Evolutionary conservation across 768 basidiomycete genomes (phyloP).

Genomic region (Amyloporia xantha): DNA sequence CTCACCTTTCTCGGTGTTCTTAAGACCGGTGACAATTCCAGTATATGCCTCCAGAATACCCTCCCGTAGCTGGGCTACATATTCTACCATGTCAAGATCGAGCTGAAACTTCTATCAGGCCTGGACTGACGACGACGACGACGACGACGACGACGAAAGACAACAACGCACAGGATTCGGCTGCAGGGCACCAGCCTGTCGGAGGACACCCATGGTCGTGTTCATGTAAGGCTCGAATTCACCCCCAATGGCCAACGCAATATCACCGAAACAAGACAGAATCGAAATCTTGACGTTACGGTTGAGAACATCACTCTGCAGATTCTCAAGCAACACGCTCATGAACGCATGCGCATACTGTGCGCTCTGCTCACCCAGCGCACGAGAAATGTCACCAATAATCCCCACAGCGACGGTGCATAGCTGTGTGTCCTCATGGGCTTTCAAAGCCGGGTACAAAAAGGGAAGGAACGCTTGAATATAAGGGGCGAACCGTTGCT

Average conservation of each 20-base stretch:
- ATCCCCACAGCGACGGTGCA: constrained; percentile 95
- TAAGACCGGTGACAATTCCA: constrained; percentile 87
- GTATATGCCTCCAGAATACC: constrained; percentile 97
- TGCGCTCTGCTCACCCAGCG: constrained; percentile 75
- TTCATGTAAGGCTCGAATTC: constrained; percentile 85
- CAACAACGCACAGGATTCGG: constrained; percentile 68
- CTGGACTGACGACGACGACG: too few species aligned
- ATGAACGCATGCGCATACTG: constrained; percentile 88
- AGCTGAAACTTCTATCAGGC: constrained; percentile 41
- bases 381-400: constrained; percentile 94
- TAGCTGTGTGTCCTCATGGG: constrained; percentile 91
- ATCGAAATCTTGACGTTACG: constrained; percentile 97
- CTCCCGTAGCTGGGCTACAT: constrained; percentile 83
- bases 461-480: constrained; percentile 79
- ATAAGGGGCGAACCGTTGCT: constrained; percentile 73
- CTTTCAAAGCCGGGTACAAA: constrained; percentile 83
- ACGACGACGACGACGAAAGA: too few species aligned
- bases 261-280: constrained; percentile 91
- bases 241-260: constrained; percentile 86
- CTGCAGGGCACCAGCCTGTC: constrained; percentile 83
- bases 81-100: constrained; percentile 88
- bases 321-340: constrained; percentile 84
- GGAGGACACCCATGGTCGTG: constrained; percentile 85
- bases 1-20: constrained; percentile 72
- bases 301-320: constrained; percentile 85